These are phyloP conservation scores for Fomitopsis pulvina DNA, from an alignment of 768 basidiomycete genomes.

Conservation along the genomic window DNA sequence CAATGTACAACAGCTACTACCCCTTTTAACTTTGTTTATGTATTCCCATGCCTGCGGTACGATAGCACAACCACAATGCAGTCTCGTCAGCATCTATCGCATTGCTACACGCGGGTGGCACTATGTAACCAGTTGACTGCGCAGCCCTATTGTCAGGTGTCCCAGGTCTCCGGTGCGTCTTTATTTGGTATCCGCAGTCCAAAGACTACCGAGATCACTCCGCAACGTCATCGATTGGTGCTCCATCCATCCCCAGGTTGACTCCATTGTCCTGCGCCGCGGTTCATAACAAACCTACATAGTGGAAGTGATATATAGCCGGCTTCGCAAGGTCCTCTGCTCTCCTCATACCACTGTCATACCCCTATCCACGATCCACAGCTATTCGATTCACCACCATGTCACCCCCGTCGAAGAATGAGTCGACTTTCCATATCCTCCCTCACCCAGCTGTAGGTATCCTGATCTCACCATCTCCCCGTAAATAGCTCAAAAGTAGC, in stretches of 20 bases:
- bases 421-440: conserved; percentile 43
- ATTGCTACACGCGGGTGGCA: no score
- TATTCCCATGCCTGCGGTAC: not conserved
- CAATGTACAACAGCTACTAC: conserved; percentile 1
- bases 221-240: not conserved
- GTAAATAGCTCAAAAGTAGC: not conserved
- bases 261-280: conserved; percentile 3
- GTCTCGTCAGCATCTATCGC: no score
- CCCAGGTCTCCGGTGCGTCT: no score
- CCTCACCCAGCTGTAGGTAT: conserved; percentile 47
- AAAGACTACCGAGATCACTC: not conserved
- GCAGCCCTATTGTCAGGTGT: not conserved
- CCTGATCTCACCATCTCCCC: not conserved
- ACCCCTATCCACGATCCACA: not conserved
- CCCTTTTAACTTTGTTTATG: not conserved
- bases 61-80: conserved; percentile 2
- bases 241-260: not conserved
- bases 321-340: not conserved
- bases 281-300: not conserved
- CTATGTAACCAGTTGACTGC: conserved; percentile 3
- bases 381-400: conserved; percentile 5
- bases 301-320: not conserved
- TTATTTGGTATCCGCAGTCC: no score
- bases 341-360: not conserved
- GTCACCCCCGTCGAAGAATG: conserved; percentile 19